Base-by-base conservation (phyloP, 2,329 filamentous ascomycete species). In the Pseudogymnoascus sp. region DNA sequence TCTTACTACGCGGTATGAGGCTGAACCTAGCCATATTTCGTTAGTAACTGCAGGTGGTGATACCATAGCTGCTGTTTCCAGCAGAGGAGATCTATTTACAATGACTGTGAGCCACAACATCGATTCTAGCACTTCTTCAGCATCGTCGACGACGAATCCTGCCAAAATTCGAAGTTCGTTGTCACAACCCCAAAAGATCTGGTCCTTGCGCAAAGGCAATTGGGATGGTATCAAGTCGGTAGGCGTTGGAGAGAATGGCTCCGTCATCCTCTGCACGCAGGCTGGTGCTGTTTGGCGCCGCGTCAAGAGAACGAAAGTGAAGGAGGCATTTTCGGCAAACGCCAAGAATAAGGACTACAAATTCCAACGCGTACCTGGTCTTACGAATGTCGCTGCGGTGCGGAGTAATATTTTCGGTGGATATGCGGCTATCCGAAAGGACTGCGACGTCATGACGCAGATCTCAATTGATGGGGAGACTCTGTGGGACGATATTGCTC, bases 271-370 rank as follows among this genome's bases (percentile, higher is more conserved):
- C 64, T 93, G 91, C 66, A 99, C 94, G 0, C 83, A 92, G 63
- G 93, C 92, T 41, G 94, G 94, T 2, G 93, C 90, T 57, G 93
- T 97, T 0, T 99, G 93, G 93, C 87, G 87, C 67, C 87, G 93
- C 62, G 86, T 94, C 59, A 91, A 90, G 70, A 84, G 94, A 63
- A 81, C 83, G 25, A 96, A 93, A 65, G 86, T 88, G 58, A 95
- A 96, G 69, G 86, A 88, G 66, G 79, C 83, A 0, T 54, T 54
- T 20, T 54, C 47, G 6, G 78, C 69, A 60, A 68, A 67, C 35
- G 63, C 64, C 14, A 62, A 76, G 11, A 77, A 76, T 3, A 96
- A 95, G 67, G 92, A 96, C 70, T 96, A 95, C 78, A 99, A 99
- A 72, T 99, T 97, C 67, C 87, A 93, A 68, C 86, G 94, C 62